Percentiles rank a stretch among this genome's conserved stretches.
Evolutionary conservation across 768 basidiomycete species (phyloP).

Genomic region (Sarcodon sp.): DNA sequence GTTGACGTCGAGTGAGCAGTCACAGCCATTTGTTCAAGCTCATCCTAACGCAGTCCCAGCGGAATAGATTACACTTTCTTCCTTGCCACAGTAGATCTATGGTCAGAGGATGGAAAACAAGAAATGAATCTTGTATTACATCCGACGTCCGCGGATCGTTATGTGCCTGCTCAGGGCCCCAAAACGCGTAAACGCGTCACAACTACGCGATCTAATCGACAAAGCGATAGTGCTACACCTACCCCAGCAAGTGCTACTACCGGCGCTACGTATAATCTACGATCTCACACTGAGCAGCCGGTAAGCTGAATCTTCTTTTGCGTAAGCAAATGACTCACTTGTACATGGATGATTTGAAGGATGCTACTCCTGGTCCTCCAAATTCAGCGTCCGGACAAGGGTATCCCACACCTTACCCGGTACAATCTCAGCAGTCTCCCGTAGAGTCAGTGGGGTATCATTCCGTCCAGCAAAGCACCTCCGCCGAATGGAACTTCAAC

Average conservation of each 20-base stretch:
- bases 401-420: background rate
- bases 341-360: background rate
- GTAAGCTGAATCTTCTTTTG: background rate
- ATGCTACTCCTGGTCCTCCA: background rate
- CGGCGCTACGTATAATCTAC: background rate
- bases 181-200: conserved; percentile 17
- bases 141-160: conserved; percentile 69
- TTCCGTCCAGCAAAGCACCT: background rate
- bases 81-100: conserved; percentile 85
- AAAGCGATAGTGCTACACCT: background rate
- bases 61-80: conserved; percentile 84
- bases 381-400: background rate
- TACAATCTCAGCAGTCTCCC: background rate
- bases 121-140: conserved; percentile 88
- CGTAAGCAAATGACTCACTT: no score
- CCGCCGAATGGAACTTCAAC: background rate
- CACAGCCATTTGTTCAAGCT: background rate
- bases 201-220: conserved; percentile 1
- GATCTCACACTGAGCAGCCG: background rate
- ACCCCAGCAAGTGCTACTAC: background rate
- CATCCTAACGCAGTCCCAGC: conserved; percentile 22
- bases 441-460: background rate
- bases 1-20: conserved; percentile 65
- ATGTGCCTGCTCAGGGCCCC: conserved; percentile 32
- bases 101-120: conserved; percentile 70